phyloP scores from a whole-genome alignment of 2,329 filamentous ascomycete species.

The Grosmannia penicillata region DNA sequence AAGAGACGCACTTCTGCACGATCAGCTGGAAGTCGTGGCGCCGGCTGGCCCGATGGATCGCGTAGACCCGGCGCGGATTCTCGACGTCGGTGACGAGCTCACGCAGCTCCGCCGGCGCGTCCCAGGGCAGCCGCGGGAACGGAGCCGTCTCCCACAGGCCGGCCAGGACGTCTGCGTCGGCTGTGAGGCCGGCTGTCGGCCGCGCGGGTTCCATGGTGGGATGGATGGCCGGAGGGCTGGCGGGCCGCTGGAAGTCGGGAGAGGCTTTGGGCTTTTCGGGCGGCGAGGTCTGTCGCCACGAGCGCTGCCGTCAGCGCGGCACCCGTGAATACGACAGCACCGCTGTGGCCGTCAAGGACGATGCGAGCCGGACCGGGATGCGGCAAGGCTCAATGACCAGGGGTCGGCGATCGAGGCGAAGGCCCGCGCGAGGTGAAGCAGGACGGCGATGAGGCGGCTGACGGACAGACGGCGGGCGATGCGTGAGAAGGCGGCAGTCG shows the following conservation, averaged over 20 bases:
- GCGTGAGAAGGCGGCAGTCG: too few relatives aligned
- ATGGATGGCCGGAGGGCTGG: constrained; percentile 15
- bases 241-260: background rate
- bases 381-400: too few relatives aligned
- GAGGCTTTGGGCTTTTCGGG: too few relatives aligned
- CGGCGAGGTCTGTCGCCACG: too few relatives aligned
- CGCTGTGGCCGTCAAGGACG: too few relatives aligned
- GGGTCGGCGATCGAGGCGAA: too few relatives aligned
- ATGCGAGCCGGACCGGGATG: too few relatives aligned
- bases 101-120: constrained; percentile 43
- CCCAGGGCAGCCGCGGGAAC: constrained; percentile 42
- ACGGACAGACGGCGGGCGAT: too few relatives aligned
- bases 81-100: constrained; percentile 42
- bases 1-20: constrained; percentile 41
- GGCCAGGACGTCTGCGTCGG: constrained; percentile 33
- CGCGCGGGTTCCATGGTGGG: constrained; percentile 28
- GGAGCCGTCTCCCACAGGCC: constrained; percentile 47
- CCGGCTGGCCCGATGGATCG: constrained; percentile 43
- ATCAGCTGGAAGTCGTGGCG: constrained; percentile 51
- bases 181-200: constrained; percentile 1
- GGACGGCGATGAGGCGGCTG: too few relatives aligned
- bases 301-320: too few relatives aligned
- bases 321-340: too few relatives aligned
- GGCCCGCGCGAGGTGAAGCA: too few relatives aligned
- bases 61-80: constrained; percentile 45